Conservation (phyloP, 2,329 filamentous ascomycete genomes). For the Fusarium dlaminii region DNA sequence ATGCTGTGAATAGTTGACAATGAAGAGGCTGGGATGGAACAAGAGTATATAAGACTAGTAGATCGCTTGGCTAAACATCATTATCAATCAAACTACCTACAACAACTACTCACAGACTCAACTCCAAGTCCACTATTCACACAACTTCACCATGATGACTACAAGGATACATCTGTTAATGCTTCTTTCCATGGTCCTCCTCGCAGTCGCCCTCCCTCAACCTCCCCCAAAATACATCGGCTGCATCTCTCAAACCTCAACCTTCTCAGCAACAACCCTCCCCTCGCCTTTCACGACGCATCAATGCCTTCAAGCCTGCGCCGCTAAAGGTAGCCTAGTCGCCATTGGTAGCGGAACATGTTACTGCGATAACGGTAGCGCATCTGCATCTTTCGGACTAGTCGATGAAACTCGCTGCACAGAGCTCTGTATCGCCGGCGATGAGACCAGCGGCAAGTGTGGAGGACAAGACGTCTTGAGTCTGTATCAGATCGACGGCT, state of each 20-base stretch:
- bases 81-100: neutral
- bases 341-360: constrained; percentile 39
- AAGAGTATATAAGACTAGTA: constrained; percentile 9
- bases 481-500: constrained; percentile 18
- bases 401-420: constrained; percentile 37
- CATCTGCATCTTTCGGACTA: constrained; percentile 1
- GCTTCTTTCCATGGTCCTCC: constrained; percentile 38
- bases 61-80: neutral
- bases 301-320: constrained; percentile 21
- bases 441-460: constrained; percentile 33
- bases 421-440: constrained; percentile 24
- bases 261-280: constrained; percentile 32
- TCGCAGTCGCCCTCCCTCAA: constrained; percentile 19
- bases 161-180: constrained; percentile 16
- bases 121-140: neutral
- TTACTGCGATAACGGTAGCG: constrained; percentile 29
- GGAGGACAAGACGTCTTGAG: constrained; percentile 35
- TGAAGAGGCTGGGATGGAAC: neutral
- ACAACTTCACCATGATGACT: too few species aligned
- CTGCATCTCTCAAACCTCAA: constrained; percentile 37
- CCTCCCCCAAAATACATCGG: constrained; percentile 41
- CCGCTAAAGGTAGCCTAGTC: constrained; percentile 26
- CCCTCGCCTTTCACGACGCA: constrained; percentile 15
- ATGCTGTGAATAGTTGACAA: neutral
- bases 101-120: neutral